phyloP scores from a whole-genome alignment of 2,329 filamentous ascomycete genomes.

The Myriosclerotinia duriaeana region DNA sequence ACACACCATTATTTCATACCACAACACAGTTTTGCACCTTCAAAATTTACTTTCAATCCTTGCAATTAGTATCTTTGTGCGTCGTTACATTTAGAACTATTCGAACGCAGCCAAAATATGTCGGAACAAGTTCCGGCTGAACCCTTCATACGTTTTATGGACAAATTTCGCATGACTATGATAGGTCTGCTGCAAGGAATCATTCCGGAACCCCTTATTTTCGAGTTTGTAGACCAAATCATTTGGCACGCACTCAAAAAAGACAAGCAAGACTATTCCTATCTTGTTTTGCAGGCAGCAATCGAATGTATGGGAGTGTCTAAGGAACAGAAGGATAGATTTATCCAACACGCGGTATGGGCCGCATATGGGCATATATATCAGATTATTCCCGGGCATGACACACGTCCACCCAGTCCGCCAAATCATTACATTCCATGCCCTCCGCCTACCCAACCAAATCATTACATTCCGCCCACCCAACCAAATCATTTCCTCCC shows the following conservation, averaged over 20 bases:
- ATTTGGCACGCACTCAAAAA: neutral
- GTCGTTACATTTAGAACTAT: neutral
- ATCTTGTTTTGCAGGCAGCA: neutral
- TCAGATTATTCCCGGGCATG: neutral
- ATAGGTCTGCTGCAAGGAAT: neutral
- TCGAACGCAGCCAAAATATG: neutral
- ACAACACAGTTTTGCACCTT: neutral
- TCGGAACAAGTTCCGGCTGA: neutral
- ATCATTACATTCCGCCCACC: neutral
- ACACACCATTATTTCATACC: neutral
- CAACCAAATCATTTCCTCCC: too few species aligned
- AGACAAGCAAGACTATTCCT: neutral
- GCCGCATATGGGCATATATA: neutral
- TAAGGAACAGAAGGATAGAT: conserved; percentile 1
- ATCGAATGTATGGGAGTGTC: neutral
- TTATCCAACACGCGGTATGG: neutral
- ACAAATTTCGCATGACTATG: neutral
- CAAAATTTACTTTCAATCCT: neutral
- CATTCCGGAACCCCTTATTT: neutral
- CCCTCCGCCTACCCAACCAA: neutral
- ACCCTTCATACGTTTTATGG: neutral
- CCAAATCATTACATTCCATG: neutral
- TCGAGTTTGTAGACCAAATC: neutral
- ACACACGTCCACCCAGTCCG: too few species aligned
- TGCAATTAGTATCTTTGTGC: neutral